A percentile compares a stretch with the other conserved stretches of the same genome.
phyloP scores from a whole-genome alignment of 1,139 yeast species.

The Candida tunisiensis region DNA sequence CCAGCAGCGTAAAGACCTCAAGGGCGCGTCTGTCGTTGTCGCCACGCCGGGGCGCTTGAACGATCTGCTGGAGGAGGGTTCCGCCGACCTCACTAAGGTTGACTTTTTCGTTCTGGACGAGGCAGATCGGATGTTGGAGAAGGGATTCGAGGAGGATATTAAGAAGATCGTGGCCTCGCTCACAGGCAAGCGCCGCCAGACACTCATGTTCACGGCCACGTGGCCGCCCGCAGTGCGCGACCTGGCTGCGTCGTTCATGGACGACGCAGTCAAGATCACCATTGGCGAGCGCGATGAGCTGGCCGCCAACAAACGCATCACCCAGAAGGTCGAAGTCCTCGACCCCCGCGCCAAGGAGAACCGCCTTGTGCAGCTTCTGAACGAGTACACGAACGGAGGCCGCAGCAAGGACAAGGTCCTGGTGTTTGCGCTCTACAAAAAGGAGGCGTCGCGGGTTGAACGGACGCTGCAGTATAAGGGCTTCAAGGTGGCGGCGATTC shows the following conservation, averaged over 20 bases:
- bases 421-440: conserved; percentile 87
- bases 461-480: conserved; percentile 54
- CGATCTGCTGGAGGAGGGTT: conserved; percentile 81
- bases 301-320: conserved; percentile 83
- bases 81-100: conserved; percentile 50
- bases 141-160: conserved; percentile 94
- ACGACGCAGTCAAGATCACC: conserved; percentile 65
- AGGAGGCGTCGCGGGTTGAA: conserved; percentile 90
- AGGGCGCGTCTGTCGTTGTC: conserved; percentile 57
- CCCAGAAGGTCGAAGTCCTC: conserved; percentile 85
- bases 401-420: conserved; percentile 48
- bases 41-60: conserved; percentile 96
- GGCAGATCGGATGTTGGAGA: conserved; percentile 97
- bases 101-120: conserved; percentile 84
- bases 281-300: conserved; percentile 92
- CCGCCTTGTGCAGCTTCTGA: conserved; percentile 51
- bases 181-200: conserved; percentile 36
- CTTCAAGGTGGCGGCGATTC: conserved; percentile 78
- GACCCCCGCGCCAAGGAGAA: conserved; percentile 74
- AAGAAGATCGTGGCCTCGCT: conserved; percentile 56
- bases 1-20: conserved; percentile 61
- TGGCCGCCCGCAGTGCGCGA: conserved; percentile 92
- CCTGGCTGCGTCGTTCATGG: conserved; percentile 78
- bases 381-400: conserved; percentile 60
- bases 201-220: conserved; percentile 80